These are phyloP conservation scores for Hemisphaericaspora xylanilytica DNA, from an alignment of 1,139 yeast species.

Conservation along the genomic window DNA sequence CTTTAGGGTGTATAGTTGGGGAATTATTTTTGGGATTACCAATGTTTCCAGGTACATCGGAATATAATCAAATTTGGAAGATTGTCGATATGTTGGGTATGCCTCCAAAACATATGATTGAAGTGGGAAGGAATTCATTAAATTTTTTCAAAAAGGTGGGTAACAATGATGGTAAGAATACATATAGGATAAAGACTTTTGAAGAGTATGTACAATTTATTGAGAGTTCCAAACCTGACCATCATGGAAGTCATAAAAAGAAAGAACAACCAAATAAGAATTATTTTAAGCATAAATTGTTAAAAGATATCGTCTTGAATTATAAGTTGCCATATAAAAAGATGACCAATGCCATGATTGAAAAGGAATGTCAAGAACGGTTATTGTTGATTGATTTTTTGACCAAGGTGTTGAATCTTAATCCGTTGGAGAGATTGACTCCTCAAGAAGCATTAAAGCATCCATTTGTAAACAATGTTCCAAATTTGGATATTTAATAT, in stretches of 20 bases:
- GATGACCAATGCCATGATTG: constrained; percentile 63
- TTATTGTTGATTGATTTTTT: constrained; percentile 74
- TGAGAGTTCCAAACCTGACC: constrained; percentile 21
- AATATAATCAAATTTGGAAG: constrained; percentile 83
- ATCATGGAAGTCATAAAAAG: constrained; percentile 41
- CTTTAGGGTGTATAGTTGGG: constrained; percentile 93
- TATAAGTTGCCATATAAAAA: constrained; percentile 71
- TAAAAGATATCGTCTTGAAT: constrained; percentile 73
- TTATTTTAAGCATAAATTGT: constrained; percentile 72
- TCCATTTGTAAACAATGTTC: constrained; percentile 65
- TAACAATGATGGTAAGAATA: constrained; percentile 29
- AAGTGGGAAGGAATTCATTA: constrained; percentile 82
- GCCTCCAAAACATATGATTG: constrained; percentile 97
- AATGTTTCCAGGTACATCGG: constrained; percentile 91
- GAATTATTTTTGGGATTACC: constrained; percentile 93
- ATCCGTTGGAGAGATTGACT: constrained; percentile 93
- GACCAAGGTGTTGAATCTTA: constrained; percentile 71
- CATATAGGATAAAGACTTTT: constrained; percentile 30
- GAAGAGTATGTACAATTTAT: constrained; percentile 42
- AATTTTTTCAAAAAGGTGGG: constrained; percentile 60
- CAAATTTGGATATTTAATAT: constrained; percentile 9
- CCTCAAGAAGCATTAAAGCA: constrained; percentile 94
- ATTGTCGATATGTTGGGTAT: constrained; percentile 79
- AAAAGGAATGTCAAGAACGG: constrained; percentile 71
- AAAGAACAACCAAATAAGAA: constrained; percentile 80